Conservation (phyloP, 345 rosid species). For the Salix dunnii region DNA sequence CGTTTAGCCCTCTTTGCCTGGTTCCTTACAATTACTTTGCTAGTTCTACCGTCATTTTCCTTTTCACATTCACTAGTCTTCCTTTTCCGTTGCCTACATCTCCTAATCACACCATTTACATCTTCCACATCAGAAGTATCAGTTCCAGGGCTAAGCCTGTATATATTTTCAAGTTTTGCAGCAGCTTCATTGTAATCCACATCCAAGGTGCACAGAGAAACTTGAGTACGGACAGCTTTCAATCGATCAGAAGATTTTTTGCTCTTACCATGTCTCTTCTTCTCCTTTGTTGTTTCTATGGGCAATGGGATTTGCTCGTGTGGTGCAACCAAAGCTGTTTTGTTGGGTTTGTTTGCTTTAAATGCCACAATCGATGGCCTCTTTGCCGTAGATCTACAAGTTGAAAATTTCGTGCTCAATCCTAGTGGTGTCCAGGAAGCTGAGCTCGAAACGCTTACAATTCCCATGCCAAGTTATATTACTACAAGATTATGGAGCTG, state of each 20-base stretch:
- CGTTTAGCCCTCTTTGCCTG: constrained; percentile 47
- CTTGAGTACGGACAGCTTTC: constrained; percentile 30
- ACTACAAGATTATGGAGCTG: not conserved
- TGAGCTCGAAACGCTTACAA: constrained; percentile 76
- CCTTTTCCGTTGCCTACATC: constrained; percentile 41
- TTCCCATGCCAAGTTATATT: constrained; percentile 64
- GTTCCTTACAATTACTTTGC: constrained; percentile 44
- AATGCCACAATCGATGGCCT: constrained; percentile 67
- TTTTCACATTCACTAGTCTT: constrained; percentile 35
- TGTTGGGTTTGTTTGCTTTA: constrained; percentile 53
- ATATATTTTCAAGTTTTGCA: constrained; percentile 76
- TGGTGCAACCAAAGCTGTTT: constrained; percentile 44
- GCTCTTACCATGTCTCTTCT: constrained; percentile 41
- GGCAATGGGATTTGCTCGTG: constrained; percentile 46
- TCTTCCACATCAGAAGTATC: constrained; percentile 39
- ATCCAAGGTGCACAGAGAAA: constrained; percentile 38
- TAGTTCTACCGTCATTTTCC: constrained; percentile 14
- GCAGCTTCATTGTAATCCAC: constrained; percentile 89
- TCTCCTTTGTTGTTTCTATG: constrained; percentile 40
- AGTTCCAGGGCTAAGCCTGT: constrained; percentile 62
- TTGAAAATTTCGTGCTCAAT: constrained; percentile 40
- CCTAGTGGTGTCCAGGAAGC: constrained; percentile 69
- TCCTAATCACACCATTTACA: constrained; percentile 19
- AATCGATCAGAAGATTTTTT: constrained; percentile 31
- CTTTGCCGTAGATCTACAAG: constrained; percentile 33